Base-by-base conservation (phyloP, 192 early-diverging fungal genomes). In the Backusella tuberculispora region DNA sequence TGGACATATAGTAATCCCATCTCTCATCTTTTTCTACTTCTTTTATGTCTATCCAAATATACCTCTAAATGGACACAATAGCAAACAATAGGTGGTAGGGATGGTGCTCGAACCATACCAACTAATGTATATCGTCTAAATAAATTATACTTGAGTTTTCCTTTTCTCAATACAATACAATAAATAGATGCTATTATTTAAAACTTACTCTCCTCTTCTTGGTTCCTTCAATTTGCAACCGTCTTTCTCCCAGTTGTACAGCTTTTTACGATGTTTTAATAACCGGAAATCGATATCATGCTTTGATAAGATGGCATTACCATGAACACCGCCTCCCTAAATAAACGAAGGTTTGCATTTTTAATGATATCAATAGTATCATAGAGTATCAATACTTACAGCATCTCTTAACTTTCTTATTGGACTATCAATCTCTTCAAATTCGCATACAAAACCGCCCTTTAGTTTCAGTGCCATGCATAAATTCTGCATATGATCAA, bases 51-150 rank as follows among this genome's bases (percentile, higher is more conserved):
- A 63, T 6, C 6, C n/a, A 15, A 40, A 24, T 40, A 19, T 79
- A 82, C 90, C 69, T 93, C 93, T 66, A 94, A 85, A 76, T 93
- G 92, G 24, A 90, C 90, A 69, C 88, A 89, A 72, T 94, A 94
- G 2, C 85, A 90, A 71, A 93, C 78, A 4, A 94, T 65, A 13
- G 86, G 76, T 40, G 88, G 88, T 19, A 83, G 81, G 17, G 76
- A 76, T 3, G 86, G 82, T 6, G 76, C 77, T 17, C 81, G 43
- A 8, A 94, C 76, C 53, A 87, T 86, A 6, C 88, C 91, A 3
- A 84, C 89, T 6, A 93, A 81, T 1, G 90, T 89, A 69, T 78
- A 88, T 21, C 93, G 87, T 69, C 86, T 89, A 79, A 12, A 46
- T 5, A 72, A 43, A 63, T 0, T 68, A 60, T 3, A 40, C 40